phyloP scores from a whole-genome alignment of 352 stramenopile species.

The Phytophthora brassicae region DNA sequence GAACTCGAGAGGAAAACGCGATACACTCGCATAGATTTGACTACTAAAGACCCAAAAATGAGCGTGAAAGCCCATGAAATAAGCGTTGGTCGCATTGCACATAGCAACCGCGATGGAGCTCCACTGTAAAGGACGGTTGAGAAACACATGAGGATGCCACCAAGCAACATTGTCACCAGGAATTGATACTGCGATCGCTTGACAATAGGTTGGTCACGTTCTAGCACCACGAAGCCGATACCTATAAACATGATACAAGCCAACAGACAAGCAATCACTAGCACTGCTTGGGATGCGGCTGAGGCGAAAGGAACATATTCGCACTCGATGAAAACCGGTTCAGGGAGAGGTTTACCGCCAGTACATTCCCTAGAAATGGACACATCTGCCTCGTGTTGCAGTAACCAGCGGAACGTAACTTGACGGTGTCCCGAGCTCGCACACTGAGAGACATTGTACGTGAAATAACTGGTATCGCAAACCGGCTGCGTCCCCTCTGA shows the following conservation, averaged over 20 bases:
- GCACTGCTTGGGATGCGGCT: slow-evolving; percentile 21
- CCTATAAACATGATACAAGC: slow-evolving; percentile 22
- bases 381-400: slow-evolving; percentile 25
- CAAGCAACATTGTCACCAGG: slow-evolving; percentile 50
- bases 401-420: slow-evolving; percentile 36
- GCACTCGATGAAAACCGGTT: slow-evolving; percentile 37
- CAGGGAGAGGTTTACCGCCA: slow-evolving; percentile 22
- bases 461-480: slow-evolving; percentile 45
- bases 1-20: slow-evolving; percentile 42
- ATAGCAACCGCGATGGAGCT: slow-evolving; percentile 36
- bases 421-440: slow-evolving; percentile 16
- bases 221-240: slow-evolving; percentile 36
- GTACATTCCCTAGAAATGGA: slow-evolving; percentile 44
- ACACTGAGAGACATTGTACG: slow-evolving; percentile 44
- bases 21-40: slow-evolving; percentile 61
- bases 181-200: slow-evolving; percentile 76
- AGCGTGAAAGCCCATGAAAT: slow-evolving; percentile 50
- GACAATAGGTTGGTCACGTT: slow-evolving; percentile 47
- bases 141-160: slow-evolving; percentile 49
- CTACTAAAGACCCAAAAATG: slow-evolving; percentile 47
- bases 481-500: slow-evolving; percentile 13
- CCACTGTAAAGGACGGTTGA: slow-evolving; percentile 46
- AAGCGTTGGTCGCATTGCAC: slow-evolving; percentile 31
- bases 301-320: slow-evolving; percentile 43
- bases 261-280: slow-evolving; percentile 24